Percentiles rank a stretch among this genome's conserved stretches.
phyloP scores from a whole-genome alignment of 164 flowering plant species.

The Liquidambar formosana region DNA sequence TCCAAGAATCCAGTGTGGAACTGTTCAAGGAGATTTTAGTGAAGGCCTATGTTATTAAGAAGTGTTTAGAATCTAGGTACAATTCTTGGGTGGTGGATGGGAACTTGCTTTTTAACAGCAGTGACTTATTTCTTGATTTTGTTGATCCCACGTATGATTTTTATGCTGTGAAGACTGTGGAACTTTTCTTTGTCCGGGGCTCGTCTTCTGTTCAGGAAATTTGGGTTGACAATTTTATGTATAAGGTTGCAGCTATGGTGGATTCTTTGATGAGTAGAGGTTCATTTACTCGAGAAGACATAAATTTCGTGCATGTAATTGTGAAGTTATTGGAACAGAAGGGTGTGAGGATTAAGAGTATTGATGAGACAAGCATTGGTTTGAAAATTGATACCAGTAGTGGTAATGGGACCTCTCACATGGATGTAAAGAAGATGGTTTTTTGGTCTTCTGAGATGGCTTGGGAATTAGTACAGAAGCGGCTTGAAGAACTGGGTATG shows the following conservation, averaged over 20 bases:
- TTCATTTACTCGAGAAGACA: slow-evolving; percentile 15
- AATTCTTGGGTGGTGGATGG: slow-evolving; percentile 52
- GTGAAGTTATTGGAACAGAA: slow-evolving; percentile 39
- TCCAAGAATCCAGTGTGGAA: slow-evolving; percentile 28
- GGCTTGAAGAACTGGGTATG: slow-evolving; percentile 48
- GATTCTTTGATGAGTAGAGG: slow-evolving; percentile 20
- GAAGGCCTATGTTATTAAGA: slow-evolving; percentile 48
- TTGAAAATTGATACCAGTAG: slow-evolving; percentile 22
- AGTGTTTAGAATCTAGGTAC: slow-evolving; percentile 46
- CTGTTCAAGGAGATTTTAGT: slow-evolving; percentile 46
- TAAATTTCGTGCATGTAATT: slow-evolving; percentile 30
- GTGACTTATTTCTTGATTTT: slow-evolving; percentile 26
- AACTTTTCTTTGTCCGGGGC: slow-evolving; percentile 44
- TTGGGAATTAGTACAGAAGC: slow-evolving; percentile 28
- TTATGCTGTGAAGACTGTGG: slow-evolving; percentile 34
- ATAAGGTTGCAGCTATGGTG: slow-evolving; percentile 25
- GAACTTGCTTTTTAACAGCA: slow-evolving; percentile 43
- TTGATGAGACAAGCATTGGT: slow-evolving; percentile 44
- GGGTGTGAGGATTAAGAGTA: slow-evolving; percentile 31
- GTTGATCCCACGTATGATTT: slow-evolving; percentile 34
- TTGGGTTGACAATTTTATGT: slow-evolving; percentile 46
- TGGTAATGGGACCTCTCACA: slow-evolving; percentile 29
- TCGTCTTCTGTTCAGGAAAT: slow-evolving; percentile 42
- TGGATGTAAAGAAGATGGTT: slow-evolving; percentile 36
- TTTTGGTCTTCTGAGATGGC: slow-evolving; percentile 54